Percentiles rank a stretch among this genome's conserved stretches.
Conservation (phyloP, 345 rosid species). For the Syzygium aromaticum region DNA sequence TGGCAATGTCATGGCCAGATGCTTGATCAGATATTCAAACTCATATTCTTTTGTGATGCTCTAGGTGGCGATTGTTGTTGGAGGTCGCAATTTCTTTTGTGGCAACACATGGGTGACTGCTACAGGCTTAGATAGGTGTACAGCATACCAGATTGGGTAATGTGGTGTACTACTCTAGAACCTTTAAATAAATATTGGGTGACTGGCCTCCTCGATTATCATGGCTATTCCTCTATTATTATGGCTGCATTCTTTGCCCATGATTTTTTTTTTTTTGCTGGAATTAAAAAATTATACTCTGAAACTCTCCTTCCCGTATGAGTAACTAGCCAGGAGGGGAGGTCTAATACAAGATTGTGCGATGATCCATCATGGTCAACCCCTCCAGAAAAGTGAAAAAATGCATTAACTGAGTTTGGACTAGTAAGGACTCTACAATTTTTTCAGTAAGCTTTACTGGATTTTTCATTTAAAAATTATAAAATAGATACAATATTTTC, state of each 20-base stretch:
- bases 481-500: not conserved
- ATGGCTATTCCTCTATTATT: not conserved
- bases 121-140: constrained; percentile 69
- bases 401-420: not conserved
- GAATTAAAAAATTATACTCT: not conserved
- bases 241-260: not conserved
- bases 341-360: not conserved
- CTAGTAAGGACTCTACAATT: not conserved
- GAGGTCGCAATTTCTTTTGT: constrained; percentile 80
- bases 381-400: not conserved
- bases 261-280: not conserved
- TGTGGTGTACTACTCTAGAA: not conserved
- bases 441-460: not conserved
- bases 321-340: not conserved
- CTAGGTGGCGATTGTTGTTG: constrained; percentile 87
- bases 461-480: not conserved
- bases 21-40: not conserved
- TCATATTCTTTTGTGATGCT: constrained; percentile 5
- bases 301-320: not conserved
- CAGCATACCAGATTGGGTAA: constrained; percentile 85
- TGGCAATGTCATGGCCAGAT: not conserved
- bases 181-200: not conserved
- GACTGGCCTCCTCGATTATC: not conserved
- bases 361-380: not conserved
- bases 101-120: constrained; percentile 75